Evolutionary conservation across 2,329 filamentous ascomycete genomes (phyloP).

Genomic region (Talaromyces sp.): DNA sequence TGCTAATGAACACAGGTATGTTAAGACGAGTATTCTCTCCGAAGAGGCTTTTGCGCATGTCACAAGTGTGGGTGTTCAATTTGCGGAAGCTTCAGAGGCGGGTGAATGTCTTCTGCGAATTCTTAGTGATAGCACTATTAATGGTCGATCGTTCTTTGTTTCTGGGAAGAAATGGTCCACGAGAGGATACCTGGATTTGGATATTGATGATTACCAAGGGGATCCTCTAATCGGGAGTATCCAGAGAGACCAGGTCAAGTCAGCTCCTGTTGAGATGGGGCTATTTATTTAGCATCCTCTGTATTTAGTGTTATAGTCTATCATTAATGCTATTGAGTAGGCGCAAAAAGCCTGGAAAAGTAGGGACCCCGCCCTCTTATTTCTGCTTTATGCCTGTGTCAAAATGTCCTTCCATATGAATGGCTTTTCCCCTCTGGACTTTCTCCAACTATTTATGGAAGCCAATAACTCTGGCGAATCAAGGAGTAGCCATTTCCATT

Average conservation of each 20-base stretch:
- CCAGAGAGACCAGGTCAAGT: conserved; percentile 21
- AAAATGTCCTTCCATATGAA: too few species aligned
- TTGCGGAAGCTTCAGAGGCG: conserved; percentile 21
- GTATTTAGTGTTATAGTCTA: too few species aligned
- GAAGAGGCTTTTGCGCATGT: conserved; percentile 20
- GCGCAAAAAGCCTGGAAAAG: too few species aligned
- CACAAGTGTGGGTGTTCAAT: conserved; percentile 19
- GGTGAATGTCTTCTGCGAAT: conserved; percentile 20
- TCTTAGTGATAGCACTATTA: conserved; percentile 20
- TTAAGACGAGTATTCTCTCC: conserved; percentile 28
- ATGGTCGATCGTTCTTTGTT: conserved; percentile 30
- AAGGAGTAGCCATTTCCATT: too few species aligned
- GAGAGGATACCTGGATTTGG: conserved; percentile 29
- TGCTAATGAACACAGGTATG: conserved; percentile 21
- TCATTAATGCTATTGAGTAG: too few species aligned
- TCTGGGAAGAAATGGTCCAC: conserved; percentile 26
- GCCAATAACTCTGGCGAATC: too few species aligned
- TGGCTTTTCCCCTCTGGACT: too few species aligned
- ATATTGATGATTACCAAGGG: conserved; percentile 29
- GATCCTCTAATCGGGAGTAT: conserved; percentile 20
- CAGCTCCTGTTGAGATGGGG: conserved; percentile 13
- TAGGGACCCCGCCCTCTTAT: too few species aligned
- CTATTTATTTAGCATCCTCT: too few species aligned
- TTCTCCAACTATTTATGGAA: too few species aligned
- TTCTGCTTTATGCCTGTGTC: too few species aligned